A percentile compares a stretch with the other conserved stretches of the same genome.
phyloP scores from a whole-genome alignment of 352 stramenopile genomes.

The Peronospora tabacina region DNA sequence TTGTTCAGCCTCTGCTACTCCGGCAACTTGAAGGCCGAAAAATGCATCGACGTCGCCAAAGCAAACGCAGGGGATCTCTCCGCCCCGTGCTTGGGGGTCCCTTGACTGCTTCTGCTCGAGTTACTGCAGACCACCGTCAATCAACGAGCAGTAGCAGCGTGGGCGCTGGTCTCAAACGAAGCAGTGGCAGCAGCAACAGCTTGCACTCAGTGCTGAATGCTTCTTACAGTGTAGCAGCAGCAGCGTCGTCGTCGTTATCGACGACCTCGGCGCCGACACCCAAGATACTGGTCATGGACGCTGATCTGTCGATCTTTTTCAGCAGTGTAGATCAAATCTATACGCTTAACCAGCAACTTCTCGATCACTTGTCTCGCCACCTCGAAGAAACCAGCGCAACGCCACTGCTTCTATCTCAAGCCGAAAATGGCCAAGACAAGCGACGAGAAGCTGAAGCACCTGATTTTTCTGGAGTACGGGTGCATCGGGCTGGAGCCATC shows the following conservation, averaged over 20 bases:
- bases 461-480: conserved; percentile 10
- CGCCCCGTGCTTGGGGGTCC: conserved; percentile 35
- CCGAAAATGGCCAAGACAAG: conserved; percentile 1
- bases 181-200: conserved; percentile 39
- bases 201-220: conserved; percentile 38
- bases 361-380: conserved; percentile 79
- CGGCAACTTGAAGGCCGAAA: conserved; percentile 75
- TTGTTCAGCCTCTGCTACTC: conserved; percentile 72
- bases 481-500: conserved; percentile 58
- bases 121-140: conserved; percentile 14
- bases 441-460: conserved; percentile 5
- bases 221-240: conserved; percentile 23
- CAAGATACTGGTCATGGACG: conserved; percentile 70
- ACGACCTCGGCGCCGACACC: conserved; percentile 13
- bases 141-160: conserved; percentile 31
- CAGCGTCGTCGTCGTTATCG: conserved; percentile 23
- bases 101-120: conserved; percentile 13
- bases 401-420: conserved; percentile 16
- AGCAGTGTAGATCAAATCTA: conserved; percentile 84
- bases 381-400: conserved; percentile 48
- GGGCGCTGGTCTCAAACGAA: conserved; percentile 22
- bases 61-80: conserved; percentile 52
- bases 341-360: conserved; percentile 80
- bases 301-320: conserved; percentile 84
- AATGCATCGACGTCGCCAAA: conserved; percentile 50